A percentile compares a stretch with the other conserved stretches of the same genome.
Conservation (phyloP, 2,329 filamentous ascomycete species). For the Aspergillus candidus region DNA sequence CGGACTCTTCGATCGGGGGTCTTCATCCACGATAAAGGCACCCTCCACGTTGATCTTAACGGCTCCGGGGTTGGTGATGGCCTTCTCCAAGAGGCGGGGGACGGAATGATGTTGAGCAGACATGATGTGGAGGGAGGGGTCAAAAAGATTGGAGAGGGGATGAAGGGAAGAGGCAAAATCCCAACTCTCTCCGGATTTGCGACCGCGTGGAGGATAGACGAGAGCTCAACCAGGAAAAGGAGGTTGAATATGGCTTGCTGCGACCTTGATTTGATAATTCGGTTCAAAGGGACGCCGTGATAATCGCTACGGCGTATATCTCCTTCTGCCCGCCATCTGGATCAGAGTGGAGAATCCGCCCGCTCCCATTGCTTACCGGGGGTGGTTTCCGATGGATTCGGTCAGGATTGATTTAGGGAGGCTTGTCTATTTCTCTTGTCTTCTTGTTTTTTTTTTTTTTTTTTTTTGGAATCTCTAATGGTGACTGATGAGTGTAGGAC, state of each 20-base stretch:
- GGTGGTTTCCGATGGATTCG: no score
- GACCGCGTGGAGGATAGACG: no score
- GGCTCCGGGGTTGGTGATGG: slow-evolving; percentile 56
- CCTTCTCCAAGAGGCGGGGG: slow-evolving; percentile 30
- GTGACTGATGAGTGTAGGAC: no score
- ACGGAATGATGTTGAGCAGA: slow-evolving; percentile 21
- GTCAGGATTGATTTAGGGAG: no score
- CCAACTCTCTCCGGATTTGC: no score
- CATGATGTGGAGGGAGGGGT: slow-evolving; percentile 25
- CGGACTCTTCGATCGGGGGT: slow-evolving; percentile 46
- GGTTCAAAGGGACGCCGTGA: slow-evolving; percentile 30
- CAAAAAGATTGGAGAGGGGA: slow-evolving; percentile 5
- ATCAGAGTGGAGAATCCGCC: slow-evolving; percentile 1
- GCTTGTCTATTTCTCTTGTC: no score
- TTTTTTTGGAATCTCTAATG: no score
- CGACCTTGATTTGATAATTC: slow-evolving; percentile 10
- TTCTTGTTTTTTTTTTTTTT: no score
- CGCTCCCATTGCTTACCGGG: neutral
- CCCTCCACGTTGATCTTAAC: slow-evolving; percentile 96
- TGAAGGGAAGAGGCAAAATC: slow-evolving; percentile 11
- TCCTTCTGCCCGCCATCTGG: slow-evolving; percentile 35
- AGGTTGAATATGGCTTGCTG: neutral
- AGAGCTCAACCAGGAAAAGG: no score
- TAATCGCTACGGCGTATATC: slow-evolving; percentile 42
- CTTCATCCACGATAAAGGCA: slow-evolving; percentile 90